Evolutionary conservation across 2,329 filamentous ascomycete genomes (phyloP), one percentile per base, ranked within the genome.

Genomic region (Colletotrichum abscissum): DNA sequence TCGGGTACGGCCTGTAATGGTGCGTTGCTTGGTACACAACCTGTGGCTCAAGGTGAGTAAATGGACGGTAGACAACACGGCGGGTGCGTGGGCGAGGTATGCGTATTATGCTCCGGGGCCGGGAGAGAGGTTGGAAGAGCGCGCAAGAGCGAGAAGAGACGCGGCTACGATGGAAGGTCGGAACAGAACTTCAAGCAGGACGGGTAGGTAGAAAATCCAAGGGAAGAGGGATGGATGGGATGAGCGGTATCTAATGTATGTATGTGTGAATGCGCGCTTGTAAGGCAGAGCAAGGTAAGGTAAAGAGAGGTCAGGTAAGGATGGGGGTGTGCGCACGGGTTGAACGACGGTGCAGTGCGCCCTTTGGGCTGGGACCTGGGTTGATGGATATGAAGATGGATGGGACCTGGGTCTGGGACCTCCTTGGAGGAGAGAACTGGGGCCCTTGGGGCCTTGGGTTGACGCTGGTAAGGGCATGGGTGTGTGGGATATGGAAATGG

Each of bases 201-300:
- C 63, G 33, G 22, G 52, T 33, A 49, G 19, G 42, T 42, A 33
- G 42, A 19, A n/a, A 30, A 56, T 56, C 49, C 62, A 52, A 56
- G 16, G 67, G 55, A 65, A 57, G 59, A 56, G 67, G 67, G 58
- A 55, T 70, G 67, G 52, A 71, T 73, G 67, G 71, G 71, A 73
- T 60, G 71, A 73, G 71, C 67, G 67, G 71, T 73, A 73, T 66
- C 71, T 73, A 73, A 73, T 70, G 71, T 73, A 72, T 74, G 74
- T 56, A 67, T 65, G 67, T 54, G 35, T 60, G 63, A 28, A 24
- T 59, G 64, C 60, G 46, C 73, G 67, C 58, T 67, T 74, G 42
- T 49, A 49, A 49, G 42, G 42, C 42, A 49, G 19, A 42, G 42
- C 19, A 49, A 49, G 42, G 42, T 19, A 49, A 19, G 14, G 67